A percentile compares a stretch with the other conserved stretches of the same genome.
Evolutionary conservation across 2,329 filamentous ascomycete species (phyloP).

Genomic region (Dothistroma septosporum): DNA sequence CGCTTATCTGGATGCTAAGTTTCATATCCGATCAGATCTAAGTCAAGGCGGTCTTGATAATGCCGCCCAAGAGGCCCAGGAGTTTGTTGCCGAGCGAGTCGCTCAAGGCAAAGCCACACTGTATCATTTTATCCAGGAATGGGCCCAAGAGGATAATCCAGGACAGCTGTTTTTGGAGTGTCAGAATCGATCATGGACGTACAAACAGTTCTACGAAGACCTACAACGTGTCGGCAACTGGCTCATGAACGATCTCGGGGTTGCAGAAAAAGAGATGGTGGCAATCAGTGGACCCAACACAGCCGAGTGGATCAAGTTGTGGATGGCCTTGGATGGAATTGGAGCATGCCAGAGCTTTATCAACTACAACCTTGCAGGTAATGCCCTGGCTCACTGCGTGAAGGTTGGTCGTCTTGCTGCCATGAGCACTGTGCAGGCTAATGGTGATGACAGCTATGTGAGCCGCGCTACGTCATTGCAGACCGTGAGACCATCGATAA

Average conservation of each 20-base stretch:
- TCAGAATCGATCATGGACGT: slow-evolving; percentile 56
- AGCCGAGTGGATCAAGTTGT: slow-evolving; percentile 33
- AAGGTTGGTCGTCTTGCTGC: slow-evolving; percentile 28
- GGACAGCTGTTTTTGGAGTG: slow-evolving; percentile 28
- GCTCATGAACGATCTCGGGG: slow-evolving; percentile 57
- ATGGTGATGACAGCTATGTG: slow-evolving; percentile 22
- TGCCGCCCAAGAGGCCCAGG: slow-evolving; percentile 20
- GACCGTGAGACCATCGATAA: slow-evolving; percentile 24
- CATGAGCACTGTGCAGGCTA: background rate
- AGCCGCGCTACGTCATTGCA: slow-evolving; percentile 25
- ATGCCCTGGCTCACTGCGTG: slow-evolving; percentile 34
- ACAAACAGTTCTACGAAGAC: slow-evolving; percentile 64
- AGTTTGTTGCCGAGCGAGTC: slow-evolving; percentile 24
- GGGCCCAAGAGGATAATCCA: slow-evolving; percentile 22
- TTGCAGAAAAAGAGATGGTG: slow-evolving; percentile 33
- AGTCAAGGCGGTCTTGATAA: slow-evolving; percentile 23
- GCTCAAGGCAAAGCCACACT: slow-evolving; percentile 19
- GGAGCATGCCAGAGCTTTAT: slow-evolving; percentile 32
- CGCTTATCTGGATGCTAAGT: slow-evolving; percentile 66
- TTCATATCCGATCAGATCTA: slow-evolving; percentile 62
- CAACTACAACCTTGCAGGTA: slow-evolving; percentile 35
- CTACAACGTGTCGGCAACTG: slow-evolving; percentile 69
- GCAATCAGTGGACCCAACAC: slow-evolving; percentile 35
- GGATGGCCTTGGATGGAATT: slow-evolving; percentile 58
- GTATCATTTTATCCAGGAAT: slow-evolving; percentile 27